phyloP scores from a whole-genome alignment of 2,329 filamentous ascomycete species.

The Dryadomyces quercivorus region DNA sequence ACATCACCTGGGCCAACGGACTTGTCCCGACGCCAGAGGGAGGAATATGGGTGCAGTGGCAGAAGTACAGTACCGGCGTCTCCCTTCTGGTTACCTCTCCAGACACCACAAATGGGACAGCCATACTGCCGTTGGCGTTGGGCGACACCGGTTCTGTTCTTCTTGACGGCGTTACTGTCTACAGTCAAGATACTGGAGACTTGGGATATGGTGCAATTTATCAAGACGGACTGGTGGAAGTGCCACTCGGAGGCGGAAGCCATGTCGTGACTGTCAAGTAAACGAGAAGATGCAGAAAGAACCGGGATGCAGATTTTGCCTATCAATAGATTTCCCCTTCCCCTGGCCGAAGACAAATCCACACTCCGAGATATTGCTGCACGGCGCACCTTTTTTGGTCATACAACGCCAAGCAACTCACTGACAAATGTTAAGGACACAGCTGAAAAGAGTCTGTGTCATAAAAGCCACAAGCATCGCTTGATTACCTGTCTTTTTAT shows the following conservation, averaged over 20 bases:
- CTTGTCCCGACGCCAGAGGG: constrained; percentile 29
- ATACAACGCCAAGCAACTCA: not conserved
- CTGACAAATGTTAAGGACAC: not conserved
- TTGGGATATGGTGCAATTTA: constrained; percentile 16
- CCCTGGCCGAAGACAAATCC: not conserved
- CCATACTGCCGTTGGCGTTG: constrained; percentile 14
- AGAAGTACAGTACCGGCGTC: constrained; percentile 11
- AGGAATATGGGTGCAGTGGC: constrained; percentile 26
- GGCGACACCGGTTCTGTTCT: constrained; percentile 3
- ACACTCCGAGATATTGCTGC: not conserved
- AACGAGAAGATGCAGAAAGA: not conserved
- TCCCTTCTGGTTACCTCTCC: constrained; percentile 21
- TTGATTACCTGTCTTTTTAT: not conserved
- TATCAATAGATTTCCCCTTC: not conserved
- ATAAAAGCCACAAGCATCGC: not conserved
- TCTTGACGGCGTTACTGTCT: constrained; percentile 13
- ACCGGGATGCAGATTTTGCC: not conserved
- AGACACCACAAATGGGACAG: constrained; percentile 16
- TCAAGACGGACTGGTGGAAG: constrained; percentile 7
- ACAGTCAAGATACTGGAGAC: constrained; percentile 23
- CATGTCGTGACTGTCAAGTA: not conserved
- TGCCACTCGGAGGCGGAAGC: constrained; percentile 7
- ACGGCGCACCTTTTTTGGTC: not conserved
- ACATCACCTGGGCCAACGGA: constrained; percentile 30
- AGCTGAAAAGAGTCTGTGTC: not conserved